Base-by-base conservation (phyloP, 371 early-diverging fungal species). In the Dichotomocladium elegans region DNA sequence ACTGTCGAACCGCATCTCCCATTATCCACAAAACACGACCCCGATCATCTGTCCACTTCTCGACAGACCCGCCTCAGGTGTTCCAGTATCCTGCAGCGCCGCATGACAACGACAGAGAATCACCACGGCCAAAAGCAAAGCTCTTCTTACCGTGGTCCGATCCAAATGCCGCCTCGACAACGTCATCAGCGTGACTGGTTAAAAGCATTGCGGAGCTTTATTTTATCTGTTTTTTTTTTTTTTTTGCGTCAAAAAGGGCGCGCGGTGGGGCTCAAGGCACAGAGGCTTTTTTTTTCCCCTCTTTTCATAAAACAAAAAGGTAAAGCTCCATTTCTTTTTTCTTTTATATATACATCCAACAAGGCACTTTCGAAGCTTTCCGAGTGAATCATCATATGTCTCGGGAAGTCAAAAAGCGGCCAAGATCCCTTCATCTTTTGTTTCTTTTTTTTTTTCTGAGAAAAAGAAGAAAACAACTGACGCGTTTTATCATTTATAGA, bases 301-400 rank as follows among this genome's bases (percentile, higher is more conserved):
- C n/a, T n/a, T n/a, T n/a, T n/a, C n/a, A n/a, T n/a, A n/a, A n/a
- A n/a, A n/a, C n/a, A 37, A n/a, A 37, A 37, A 37, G 37, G 37
- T 37, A 37, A 37, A 37, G n/a, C n/a, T 37, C 14, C 9, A 2
- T 37, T 37, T 37, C 9, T 15, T n/a, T n/a, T n/a, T n/a, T n/a
- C n/a, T 9, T 5, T 17, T 37, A 21, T 5, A 37, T 37, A 6
- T n/a, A 37, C 21, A 2, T 37, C 4, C 1, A 5, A 37, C 21
- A 51, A 51, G 51, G 51, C 51, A 41, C 51, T 51, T 28, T 51
- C 51, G 51, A 51, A 51, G 51, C 51, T 51, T 51, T 37, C 19
- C 41, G 51, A 29, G 41, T 43, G 33, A 41, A 37, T 51, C 51
- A 48, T 48, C 49, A 48, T 41, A 51, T 51, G 40, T 41, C 41